phyloP scores from a whole-genome alignment of 2,329 filamentous ascomycete genomes.

The Neopestalotiopsis sp. region DNA sequence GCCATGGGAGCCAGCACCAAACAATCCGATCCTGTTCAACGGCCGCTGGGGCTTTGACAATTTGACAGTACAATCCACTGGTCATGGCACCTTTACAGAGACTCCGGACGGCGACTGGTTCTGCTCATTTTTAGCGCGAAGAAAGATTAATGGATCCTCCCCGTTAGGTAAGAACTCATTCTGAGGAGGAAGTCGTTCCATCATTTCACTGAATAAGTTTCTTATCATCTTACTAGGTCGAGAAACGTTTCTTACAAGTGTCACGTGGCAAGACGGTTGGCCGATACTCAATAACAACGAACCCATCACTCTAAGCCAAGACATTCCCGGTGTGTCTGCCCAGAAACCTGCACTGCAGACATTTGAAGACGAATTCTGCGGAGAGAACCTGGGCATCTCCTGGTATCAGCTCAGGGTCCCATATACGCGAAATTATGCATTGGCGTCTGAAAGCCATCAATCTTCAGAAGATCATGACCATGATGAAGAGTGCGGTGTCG shows the following conservation, averaged over 20 bases:
- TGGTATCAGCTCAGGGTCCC: slow-evolving; percentile 6
- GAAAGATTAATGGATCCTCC: slow-evolving; percentile 4
- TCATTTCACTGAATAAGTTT: background rate
- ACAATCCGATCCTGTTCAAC: slow-evolving; percentile 45
- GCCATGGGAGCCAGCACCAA: slow-evolving; percentile 40
- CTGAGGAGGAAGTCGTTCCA: background rate
- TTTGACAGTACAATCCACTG: background rate
- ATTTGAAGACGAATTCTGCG: background rate
- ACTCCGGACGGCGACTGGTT: background rate
- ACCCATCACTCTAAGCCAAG: background rate
- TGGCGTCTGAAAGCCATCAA: background rate
- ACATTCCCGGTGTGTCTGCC: background rate
- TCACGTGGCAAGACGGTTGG: slow-evolving; percentile 4
- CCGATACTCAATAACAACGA: background rate
- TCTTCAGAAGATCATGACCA: background rate
- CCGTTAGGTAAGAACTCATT: background rate
- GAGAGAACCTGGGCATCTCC: background rate
- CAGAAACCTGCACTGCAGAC: background rate
- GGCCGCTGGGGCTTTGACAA: slow-evolving; percentile 31
- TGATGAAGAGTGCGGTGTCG: background rate
- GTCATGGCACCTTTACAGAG: background rate
- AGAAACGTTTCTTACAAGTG: background rate
- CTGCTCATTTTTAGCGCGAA: background rate
- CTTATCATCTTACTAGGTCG: background rate
- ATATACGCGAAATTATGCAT: slow-evolving; percentile 1